Evolutionary conservation across 768 basidiomycete species (phyloP), one percentile per base, ranked within the genome.

Genomic region (Hericium rajendrae): DNA sequence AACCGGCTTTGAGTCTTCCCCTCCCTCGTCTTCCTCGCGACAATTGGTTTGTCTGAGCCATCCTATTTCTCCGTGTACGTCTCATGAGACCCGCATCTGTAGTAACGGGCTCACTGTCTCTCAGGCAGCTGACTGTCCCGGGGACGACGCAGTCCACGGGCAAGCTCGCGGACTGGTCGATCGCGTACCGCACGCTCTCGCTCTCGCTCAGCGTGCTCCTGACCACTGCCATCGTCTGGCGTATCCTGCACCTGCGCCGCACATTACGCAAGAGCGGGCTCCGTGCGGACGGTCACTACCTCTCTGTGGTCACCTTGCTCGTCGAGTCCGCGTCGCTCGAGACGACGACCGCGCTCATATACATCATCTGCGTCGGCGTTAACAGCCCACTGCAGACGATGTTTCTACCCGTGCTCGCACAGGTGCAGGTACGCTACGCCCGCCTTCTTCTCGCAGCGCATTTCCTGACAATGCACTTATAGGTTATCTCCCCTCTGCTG

Each of bases 91-190:
- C 37, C 18, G 20, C 38, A 15, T 52, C 22, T 26, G 32, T 20
- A 62, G 60, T 53, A 57, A 51, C 60, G 15, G 62, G 62, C 28
- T 62, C 62, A 52, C 41, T 62, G 10, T 60, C 62, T n/a, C 62
- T 62, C 55, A 37, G 13, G 38, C 54, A 58, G 55, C 57, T 62
- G 12, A 40, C 62, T 16, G 48, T 53, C 18, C 60, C 62, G 9
- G 60, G 60, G 10, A 56, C 32, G 1, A 58, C 57, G 2, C 54
- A 58, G 18, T 28, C 50, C 13, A 48, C 51, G 2, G 46, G 40
- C 15, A 49, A 28, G 26, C 57, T 62, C 8, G 56, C 55, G 28
- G 52, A 56, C 26, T 63, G 60, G 60, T 49, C 58, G n/a, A 41
- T 63, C 26, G 24, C 56, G 50, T 63, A 61, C 38, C 62, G 62